phyloP scores from a whole-genome alignment of 2,329 filamentous ascomycete species.

The Dothiorella sarmentorum region DNA sequence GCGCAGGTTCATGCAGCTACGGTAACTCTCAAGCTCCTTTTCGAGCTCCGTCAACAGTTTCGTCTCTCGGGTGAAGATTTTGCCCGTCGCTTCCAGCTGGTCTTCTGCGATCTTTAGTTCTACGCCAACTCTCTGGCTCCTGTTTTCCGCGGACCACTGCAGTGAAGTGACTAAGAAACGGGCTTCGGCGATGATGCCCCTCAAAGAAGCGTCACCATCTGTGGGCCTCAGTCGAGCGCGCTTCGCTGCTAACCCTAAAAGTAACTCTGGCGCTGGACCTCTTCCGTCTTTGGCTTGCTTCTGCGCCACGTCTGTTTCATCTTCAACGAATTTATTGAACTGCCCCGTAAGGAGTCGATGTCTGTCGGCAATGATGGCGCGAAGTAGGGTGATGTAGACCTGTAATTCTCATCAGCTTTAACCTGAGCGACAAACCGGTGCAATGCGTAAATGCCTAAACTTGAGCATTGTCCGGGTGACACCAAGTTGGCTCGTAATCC shows the following conservation, averaged over 20 bases:
- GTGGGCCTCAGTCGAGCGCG: conserved; percentile 51
- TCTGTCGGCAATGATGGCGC: conserved; percentile 74
- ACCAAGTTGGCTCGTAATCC: too few species aligned
- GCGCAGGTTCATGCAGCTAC: conserved; percentile 75
- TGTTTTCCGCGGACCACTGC: conserved; percentile 55
- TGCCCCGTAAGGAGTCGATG: conserved; percentile 73
- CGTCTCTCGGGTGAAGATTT: conserved; percentile 50
- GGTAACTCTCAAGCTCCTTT: conserved; percentile 73
- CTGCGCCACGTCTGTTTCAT: conserved; percentile 66
- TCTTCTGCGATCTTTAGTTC: conserved; percentile 65
- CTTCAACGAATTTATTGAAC: conserved; percentile 67
- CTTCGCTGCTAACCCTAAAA: conserved; percentile 51
- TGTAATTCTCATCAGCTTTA: too few species aligned
- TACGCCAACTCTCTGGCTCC: conserved; percentile 53
- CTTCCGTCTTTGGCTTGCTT: conserved; percentile 58
- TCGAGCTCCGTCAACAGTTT: conserved; percentile 54
- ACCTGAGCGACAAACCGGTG: too few species aligned
- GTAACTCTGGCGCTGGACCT: conserved; percentile 69
- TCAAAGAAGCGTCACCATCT: conserved; percentile 60
- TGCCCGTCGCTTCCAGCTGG: conserved; percentile 59
- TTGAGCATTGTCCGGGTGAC: too few species aligned
- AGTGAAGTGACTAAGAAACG: conserved; percentile 60
- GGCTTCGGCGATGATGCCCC: conserved; percentile 66
- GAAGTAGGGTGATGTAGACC: conserved; percentile 75
- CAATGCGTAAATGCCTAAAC: too few species aligned